Conservation (phyloP, 768 basidiomycete species). For the Tylopilus vinaceipallidus region DNA sequence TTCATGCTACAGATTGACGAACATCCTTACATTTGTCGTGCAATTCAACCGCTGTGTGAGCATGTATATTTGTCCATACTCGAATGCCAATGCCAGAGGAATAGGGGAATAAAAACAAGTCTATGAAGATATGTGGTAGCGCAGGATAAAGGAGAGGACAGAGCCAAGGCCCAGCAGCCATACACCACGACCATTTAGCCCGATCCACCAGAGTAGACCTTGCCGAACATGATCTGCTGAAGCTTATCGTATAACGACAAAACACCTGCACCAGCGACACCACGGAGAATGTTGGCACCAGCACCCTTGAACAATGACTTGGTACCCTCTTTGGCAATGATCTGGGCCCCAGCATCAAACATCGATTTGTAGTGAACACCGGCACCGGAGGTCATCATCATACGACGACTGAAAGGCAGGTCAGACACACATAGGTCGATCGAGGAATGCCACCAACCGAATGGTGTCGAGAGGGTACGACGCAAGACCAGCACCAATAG, state of each 20-base stretch:
- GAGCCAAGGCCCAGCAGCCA: slow-evolving; percentile 29
- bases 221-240: slow-evolving; percentile 94
- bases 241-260: slow-evolving; percentile 99
- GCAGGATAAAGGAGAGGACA: slow-evolving; percentile 27
- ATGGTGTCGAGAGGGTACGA: slow-evolving; percentile 94
- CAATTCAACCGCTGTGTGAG: slow-evolving; percentile 23
- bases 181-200: slow-evolving; percentile 20
- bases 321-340: slow-evolving; percentile 91
- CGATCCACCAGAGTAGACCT: slow-evolving; percentile 95
- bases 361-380: slow-evolving; percentile 98
- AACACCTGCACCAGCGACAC: slow-evolving; percentile 99
- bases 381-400: slow-evolving; percentile 99
- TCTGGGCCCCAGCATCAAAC: slow-evolving; percentile 95
- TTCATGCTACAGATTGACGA: too few species aligned
- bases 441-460: slow-evolving; percentile 43
- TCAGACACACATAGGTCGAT: not conserved
- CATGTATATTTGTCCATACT: slow-evolving; percentile 23
- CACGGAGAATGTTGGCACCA: slow-evolving; percentile 94
- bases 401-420: slow-evolving; percentile 80
- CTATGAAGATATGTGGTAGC: slow-evolving; percentile 30
- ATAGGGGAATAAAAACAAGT: slow-evolving; percentile 34
- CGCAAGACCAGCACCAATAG: slow-evolving; percentile 98
- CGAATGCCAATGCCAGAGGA: slow-evolving; percentile 18
- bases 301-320: slow-evolving; percentile 99
- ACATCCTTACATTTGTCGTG: slow-evolving; percentile 17